Base-by-base conservation (phyloP, 768 basidiomycete genomes). In the Coprinopsis cinerea region DNA sequence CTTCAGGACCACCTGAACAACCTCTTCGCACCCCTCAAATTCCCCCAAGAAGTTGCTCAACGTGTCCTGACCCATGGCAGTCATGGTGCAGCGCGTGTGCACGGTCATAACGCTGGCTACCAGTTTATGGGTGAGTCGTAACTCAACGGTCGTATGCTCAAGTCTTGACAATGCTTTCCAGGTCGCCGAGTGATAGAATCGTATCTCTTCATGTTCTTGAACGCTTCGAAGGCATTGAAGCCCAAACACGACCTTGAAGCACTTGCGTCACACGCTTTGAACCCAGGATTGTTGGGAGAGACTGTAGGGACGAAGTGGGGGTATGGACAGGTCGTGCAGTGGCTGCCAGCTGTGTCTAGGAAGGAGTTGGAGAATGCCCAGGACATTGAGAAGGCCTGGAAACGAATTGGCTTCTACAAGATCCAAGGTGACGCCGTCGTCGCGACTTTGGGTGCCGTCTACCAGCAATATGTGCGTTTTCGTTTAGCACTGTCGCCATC, bases 11-110 rank as follows among this genome's bases (percentile, higher is more conserved):
- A 91, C 62, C 70, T 88, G 30, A 73, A 80, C 57, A 67, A 72
- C 27, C 67, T 86, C 46, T 89, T 88, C 56, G 65, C 76, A 3
- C 77, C 83, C 13, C 69, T 92, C 42, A 67, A 77, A 43, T 92
- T 92, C 63, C 79, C 85, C 11, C 71, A 73, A 3, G 83, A 86
- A 55, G 71, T 90, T 40, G 84, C 87, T 6, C 73, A 74, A 55
- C 79, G 89, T 51, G 74, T 88, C 53, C 68, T 92, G 55, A 92
- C 90, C 2, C 90, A 92, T 61, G 73, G 74, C 5, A 88, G 86
- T 65, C 89, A 88, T 65, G 77, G 72, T 41, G 71, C 78, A 48
- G 83, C 87, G 24, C 64, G 23, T 9, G 9, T 74, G 45, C 59
- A 75, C 39, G 86, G 89, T 1, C 86, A 90, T 61, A 91, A 91